Base-by-base conservation (phyloP, 257 asterid genomes). In the Jasminum sambac region DNA sequence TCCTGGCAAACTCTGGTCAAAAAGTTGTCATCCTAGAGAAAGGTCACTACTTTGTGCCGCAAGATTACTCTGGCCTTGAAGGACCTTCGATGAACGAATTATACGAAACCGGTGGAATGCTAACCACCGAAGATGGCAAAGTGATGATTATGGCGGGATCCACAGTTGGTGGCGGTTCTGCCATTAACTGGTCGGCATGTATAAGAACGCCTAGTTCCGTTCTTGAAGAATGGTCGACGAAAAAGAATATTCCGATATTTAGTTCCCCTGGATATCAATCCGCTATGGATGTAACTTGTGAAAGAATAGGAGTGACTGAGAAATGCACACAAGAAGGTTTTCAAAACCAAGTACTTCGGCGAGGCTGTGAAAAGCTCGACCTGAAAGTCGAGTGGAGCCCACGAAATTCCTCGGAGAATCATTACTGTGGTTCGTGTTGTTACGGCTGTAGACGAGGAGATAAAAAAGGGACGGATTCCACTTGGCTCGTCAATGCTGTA, bases 401-500 rank as follows among this genome's bases (percentile, higher is more conserved):
- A 12, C 87, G 96, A 64, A 93, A 93, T 63, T 81, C 85, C 9
- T 85, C 98, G 0, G 86, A 82, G 60, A 71, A 84, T 70, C 97
- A 93, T 73, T 89, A 84, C 70, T 93, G 98, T 26, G 96, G 98
- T 68, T 89, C 98, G 30, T 93, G 98, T 69, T 61, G 96, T 52
- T 88, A 84, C 36, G 97, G 98, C 58, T 93, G 98, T 83, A 84
- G 81, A 80, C 79, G 85, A 50, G 98, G 97, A 11, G 96, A 89
- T 60, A 93, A 93, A 72, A 90, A 84, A 57, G 98, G 98, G 26
- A 73, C 90, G 0, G 96, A 87, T 25, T 63, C 92, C 39, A 93
- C 98, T 6, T 93, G 95, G 94, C 88, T 93, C 0, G 95, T 89
- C 3, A 97, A 93, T 66, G 98, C 98, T 16, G 97, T 93, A 9